These are phyloP conservation scores for Amesomyces nigricolor DNA, from an alignment of 2,329 filamentous ascomycete species.

Conservation along the genomic window DNA sequence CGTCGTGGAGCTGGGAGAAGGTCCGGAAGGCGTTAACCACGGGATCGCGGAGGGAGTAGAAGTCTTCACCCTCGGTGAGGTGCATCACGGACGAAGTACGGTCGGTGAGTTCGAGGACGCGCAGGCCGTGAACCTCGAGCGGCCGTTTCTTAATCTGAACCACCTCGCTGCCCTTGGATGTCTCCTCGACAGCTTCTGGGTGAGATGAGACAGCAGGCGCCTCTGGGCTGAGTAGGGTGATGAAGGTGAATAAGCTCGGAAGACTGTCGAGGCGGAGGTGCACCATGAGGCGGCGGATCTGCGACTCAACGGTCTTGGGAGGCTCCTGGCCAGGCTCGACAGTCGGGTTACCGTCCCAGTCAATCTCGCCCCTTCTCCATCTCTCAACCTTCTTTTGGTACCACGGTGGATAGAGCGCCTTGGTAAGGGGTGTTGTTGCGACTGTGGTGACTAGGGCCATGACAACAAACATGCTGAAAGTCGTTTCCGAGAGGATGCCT, in stretches of 20 bases:
- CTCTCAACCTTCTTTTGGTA: slow-evolving; percentile 48
- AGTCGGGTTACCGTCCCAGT: slow-evolving; percentile 60
- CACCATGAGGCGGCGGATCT: slow-evolving; percentile 63
- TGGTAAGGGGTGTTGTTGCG: slow-evolving; percentile 70
- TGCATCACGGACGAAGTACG: slow-evolving; percentile 95
- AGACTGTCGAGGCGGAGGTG: slow-evolving; percentile 82
- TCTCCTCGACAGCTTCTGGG: slow-evolving; percentile 25
- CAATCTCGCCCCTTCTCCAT: slow-evolving; percentile 76
- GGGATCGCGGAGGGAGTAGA: slow-evolving; percentile 62
- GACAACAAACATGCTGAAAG: slow-evolving; percentile 91
- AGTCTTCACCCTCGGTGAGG: slow-evolving; percentile 74
- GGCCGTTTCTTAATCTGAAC: slow-evolving; percentile 38
- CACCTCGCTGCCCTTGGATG: slow-evolving; percentile 12
- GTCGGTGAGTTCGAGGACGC: slow-evolving; percentile 75
- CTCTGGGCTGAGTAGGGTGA: slow-evolving; percentile 63
- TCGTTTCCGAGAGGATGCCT: slow-evolving; percentile 69
- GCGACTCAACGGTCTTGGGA: slow-evolving; percentile 33
- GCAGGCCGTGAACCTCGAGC: slow-evolving; percentile 66
- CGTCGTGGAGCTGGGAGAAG: slow-evolving; percentile 76
- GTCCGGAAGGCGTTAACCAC: slow-evolving; percentile 88
- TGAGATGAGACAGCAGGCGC: slow-evolving; percentile 9
- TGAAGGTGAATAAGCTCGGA: slow-evolving; percentile 73
- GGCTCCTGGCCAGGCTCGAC: slow-evolving; percentile 24
- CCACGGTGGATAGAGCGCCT: slow-evolving; percentile 64
- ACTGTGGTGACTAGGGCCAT: slow-evolving; percentile 89